These are phyloP conservation scores for Silybum marianum DNA, from an alignment of 129 eudicot species.

Conservation along the genomic window DNA sequence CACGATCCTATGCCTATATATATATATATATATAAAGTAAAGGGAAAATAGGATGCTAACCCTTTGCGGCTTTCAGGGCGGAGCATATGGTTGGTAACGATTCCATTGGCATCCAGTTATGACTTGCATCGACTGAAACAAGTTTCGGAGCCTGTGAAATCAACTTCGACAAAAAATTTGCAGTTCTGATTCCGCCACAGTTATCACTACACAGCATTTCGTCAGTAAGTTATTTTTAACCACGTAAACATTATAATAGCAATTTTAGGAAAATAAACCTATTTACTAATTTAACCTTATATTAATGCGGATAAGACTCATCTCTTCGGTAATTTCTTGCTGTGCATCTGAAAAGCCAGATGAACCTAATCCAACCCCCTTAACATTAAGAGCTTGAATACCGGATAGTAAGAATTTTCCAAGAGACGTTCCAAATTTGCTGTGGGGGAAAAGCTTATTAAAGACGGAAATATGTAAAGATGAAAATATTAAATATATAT, in stretches of 20 bases:
- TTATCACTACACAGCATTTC: conserved; percentile 54
- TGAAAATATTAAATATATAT: background rate
- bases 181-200: conserved; percentile 57
- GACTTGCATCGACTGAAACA: conserved; percentile 53
- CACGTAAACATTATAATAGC: background rate
- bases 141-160: conserved; percentile 57
- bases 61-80: conserved; percentile 51
- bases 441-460: conserved; percentile 17
- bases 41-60: conserved; percentile 27
- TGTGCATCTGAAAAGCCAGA: conserved; percentile 60
- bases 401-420: conserved; percentile 65
- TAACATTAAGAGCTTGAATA: conserved; percentile 47
- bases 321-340: conserved; percentile 35
- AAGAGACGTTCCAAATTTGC: conserved; percentile 52
- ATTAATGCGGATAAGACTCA: conserved; percentile 52
- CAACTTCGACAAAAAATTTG: conserved; percentile 54
- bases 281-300: conserved; percentile 54
- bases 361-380: conserved; percentile 62
- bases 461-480: conserved; percentile 9
- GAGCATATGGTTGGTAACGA: conserved; percentile 51
- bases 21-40: too few species aligned
- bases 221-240: conserved; percentile 11
- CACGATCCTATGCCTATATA: too few species aligned
- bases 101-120: conserved; percentile 68
- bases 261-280: background rate